Evolutionary conservation across 257 asterid species (phyloP), one percentile per base, ranked within the genome.

Genomic region (Scutellaria minor): DNA sequence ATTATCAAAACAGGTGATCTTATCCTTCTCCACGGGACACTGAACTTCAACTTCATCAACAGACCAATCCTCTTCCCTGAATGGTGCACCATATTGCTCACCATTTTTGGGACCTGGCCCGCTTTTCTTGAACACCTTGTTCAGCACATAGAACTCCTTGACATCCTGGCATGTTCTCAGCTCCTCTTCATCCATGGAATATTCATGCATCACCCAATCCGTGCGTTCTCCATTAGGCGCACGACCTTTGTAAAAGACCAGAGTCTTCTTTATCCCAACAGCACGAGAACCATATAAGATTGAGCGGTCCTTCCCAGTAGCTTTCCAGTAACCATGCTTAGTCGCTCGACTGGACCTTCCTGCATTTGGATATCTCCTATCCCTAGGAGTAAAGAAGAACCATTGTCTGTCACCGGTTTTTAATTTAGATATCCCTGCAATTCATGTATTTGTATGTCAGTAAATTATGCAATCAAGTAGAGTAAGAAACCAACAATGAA

Each of bases 171-270:
- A 91, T 64, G 85, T 79, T 73, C 82, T 85, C 63, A 91, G 72
- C 84, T 87, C 97, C 54, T 79, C 95, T 66, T 86, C 97, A 27
- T 83, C 84, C 79, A 92, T 60, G 27, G 89, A 81, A 69, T 92
- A 92, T 48, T 92, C 98, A 42, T 92, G 98, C 98, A 90, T 92
- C 63, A 92, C 96, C 96, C 98, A 92, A 62, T 92, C 94, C 0
- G 98, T 92, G 3, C 96, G 91, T 22, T 84, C 79, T 27, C 96
- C 96, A 13, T 15, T 74, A 63, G 96, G 98, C 9, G 98, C 96
- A 61, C 96, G 91, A 11, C 98, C 98, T 81, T 70, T 79, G 5
- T 92, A 84, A 82, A 83, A 90, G 39, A 92, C 90, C 74, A 92
- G 83, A 9, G 98, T 92, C 81, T 92, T 92, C 84, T 90, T 89